Percentiles rank a stretch among this genome's conserved stretches.
phyloP scores from a whole-genome alignment of 1,284 basidiomycete species.

The Schizophyllum amplum region DNA sequence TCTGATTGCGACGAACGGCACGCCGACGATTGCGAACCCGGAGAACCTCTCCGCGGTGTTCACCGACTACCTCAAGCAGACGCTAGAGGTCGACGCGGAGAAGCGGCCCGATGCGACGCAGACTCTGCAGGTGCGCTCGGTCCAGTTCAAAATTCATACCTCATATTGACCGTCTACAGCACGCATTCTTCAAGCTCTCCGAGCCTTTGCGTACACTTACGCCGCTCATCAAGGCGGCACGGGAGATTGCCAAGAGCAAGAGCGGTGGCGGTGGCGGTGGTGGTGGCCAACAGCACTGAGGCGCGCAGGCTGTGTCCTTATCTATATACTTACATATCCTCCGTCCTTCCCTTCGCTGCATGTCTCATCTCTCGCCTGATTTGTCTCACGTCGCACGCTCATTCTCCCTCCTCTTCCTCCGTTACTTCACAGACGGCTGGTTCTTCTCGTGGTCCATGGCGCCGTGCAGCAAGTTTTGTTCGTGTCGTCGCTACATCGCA shows the following conservation, averaged over 20 bases:
- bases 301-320: too few relatives aligned
- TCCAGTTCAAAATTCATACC: slow-evolving; percentile 1
- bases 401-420: too few relatives aligned
- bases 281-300: too few relatives aligned
- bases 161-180: slow-evolving; percentile 30
- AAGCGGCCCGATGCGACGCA: slow-evolving; percentile 84
- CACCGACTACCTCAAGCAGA: slow-evolving; percentile 83
- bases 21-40: slow-evolving; percentile 92
- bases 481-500: too few relatives aligned
- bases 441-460: too few relatives aligned
- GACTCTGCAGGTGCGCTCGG: slow-evolving; percentile 59
- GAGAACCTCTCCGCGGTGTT: slow-evolving; percentile 86
- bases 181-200: slow-evolving; percentile 83
- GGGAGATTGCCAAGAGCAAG: slow-evolving; percentile 75
- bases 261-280: too few relatives aligned
- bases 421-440: too few relatives aligned
- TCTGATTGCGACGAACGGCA: slow-evolving; percentile 97
- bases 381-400: too few relatives aligned
- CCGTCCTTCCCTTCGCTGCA: too few relatives aligned
- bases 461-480: too few relatives aligned
- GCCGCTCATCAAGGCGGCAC: slow-evolving; percentile 89
- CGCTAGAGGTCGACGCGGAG: slow-evolving; percentile 93
- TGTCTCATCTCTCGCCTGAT: too few relatives aligned
- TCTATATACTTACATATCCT: too few relatives aligned
- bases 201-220: slow-evolving; percentile 84